Evolutionary conservation across 1,284 basidiomycete species (phyloP).

Genomic region (Heimioporus retisporus): DNA sequence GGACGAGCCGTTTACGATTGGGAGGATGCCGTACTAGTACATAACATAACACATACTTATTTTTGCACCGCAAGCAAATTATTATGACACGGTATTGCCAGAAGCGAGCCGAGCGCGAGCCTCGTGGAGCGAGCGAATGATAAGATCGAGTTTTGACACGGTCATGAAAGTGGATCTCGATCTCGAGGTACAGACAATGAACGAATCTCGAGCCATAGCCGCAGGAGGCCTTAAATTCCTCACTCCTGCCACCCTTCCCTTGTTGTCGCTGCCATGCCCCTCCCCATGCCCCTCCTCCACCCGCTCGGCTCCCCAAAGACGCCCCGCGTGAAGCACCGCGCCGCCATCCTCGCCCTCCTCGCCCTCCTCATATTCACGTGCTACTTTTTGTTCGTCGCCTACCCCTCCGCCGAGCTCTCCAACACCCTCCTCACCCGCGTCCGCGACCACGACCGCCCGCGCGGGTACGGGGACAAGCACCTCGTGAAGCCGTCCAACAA

Average conservation of each 20-base stretch:
- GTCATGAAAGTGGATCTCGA: no score
- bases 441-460: conserved; percentile 24
- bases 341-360: conserved; percentile 63
- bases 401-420: conserved; percentile 51
- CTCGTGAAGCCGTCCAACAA: conserved; percentile 19
- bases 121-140: no score
- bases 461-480: conserved; percentile 23
- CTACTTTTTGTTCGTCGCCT: conserved; percentile 64
- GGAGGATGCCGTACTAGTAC: conserved; percentile 13
- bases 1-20: conserved; percentile 11
- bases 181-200: no score
- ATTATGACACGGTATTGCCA: no score
- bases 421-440: conserved; percentile 48
- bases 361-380: conserved; percentile 59
- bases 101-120: no score
- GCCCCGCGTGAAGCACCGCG: conserved; percentile 50
- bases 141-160: no score
- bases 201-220: no score
- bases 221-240: conserved; percentile 20
- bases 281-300: conserved; percentile 33
- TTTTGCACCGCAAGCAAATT: no score
- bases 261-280: conserved; percentile 20
- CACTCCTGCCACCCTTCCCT: background rate
- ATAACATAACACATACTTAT: no score
- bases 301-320: conserved; percentile 39